Percentiles rank a stretch among this genome's conserved stretches.
Evolutionary conservation across 2,329 filamentous ascomycete genomes (phyloP).

Genomic region (Elsinoe perseae): DNA sequence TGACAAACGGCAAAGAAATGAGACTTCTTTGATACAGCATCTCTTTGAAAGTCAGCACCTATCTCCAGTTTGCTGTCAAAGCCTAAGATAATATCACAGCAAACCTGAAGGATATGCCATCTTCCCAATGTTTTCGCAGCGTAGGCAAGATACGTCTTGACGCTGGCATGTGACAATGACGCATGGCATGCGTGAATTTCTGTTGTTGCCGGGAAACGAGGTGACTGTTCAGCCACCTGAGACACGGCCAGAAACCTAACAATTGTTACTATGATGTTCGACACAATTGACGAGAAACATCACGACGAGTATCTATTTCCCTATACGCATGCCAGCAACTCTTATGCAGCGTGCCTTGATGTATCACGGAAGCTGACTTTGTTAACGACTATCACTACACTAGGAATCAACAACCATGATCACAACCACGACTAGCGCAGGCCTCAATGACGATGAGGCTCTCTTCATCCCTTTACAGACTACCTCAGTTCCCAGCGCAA

Average conservation of each 20-base stretch:
- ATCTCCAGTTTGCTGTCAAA: too few relatives aligned
- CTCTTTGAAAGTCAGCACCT: too few relatives aligned
- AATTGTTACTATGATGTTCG: background rate
- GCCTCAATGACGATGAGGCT: background rate
- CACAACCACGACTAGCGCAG: background rate
- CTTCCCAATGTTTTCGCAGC: too few relatives aligned
- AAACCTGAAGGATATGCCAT: too few relatives aligned
- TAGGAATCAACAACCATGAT: background rate
- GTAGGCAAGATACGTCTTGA: background rate
- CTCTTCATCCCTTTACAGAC: background rate
- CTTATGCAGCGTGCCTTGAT: too few relatives aligned
- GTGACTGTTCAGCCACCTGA: background rate
- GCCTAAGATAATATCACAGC: too few relatives aligned
- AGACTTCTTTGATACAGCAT: too few relatives aligned
- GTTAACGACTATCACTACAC: too few relatives aligned
- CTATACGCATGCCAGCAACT: too few relatives aligned
- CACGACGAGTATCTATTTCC: background rate
- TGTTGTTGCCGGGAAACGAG: background rate
- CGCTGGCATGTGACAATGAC: background rate
- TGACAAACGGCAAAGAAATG: background rate
- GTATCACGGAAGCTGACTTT: too few relatives aligned
- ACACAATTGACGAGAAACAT: background rate
- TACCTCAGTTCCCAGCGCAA: too few relatives aligned
- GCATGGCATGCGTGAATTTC: background rate
- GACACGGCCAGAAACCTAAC: background rate